These are phyloP conservation scores for Xylariaceae sp. DNA, from an alignment of 2,329 filamentous ascomycete species.

Conservation along the genomic window DNA sequence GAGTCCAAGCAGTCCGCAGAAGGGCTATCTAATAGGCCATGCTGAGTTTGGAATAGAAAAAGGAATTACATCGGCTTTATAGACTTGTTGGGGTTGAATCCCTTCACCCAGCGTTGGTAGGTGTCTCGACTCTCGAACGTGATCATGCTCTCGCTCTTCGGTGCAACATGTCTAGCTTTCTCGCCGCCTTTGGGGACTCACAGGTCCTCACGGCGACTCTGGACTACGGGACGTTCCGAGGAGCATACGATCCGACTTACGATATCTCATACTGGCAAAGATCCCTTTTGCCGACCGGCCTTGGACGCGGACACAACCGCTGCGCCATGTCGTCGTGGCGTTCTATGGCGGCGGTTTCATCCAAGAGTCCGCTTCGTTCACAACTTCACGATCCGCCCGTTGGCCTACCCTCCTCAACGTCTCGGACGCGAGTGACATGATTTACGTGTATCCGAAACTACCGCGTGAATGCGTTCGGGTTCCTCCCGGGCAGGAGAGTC, in stretches of 20 bases:
- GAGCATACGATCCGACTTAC: slow-evolving; percentile 47
- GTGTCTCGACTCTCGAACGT: too few relatives aligned
- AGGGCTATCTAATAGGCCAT: too few relatives aligned
- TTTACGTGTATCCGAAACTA: slow-evolving; percentile 47
- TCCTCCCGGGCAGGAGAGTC: slow-evolving; percentile 42
- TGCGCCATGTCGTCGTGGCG: slow-evolving; percentile 54
- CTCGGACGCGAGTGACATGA: slow-evolving; percentile 46
- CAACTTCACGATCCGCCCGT: slow-evolving; percentile 53
- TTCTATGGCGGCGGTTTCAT: slow-evolving; percentile 62
- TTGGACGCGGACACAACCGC: slow-evolving; percentile 43
- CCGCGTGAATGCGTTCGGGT: slow-evolving; percentile 54
- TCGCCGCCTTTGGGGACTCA: slow-evolving; percentile 4
- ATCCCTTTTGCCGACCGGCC: slow-evolving; percentile 59
- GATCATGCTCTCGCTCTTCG: background rate
- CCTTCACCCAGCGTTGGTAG: too few relatives aligned
- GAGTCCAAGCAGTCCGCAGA: too few relatives aligned
- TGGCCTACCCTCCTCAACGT: slow-evolving; percentile 57
- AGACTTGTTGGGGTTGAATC: too few relatives aligned
- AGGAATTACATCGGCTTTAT: too few relatives aligned
- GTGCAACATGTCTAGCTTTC: slow-evolving; percentile 6
- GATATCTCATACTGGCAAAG: slow-evolving; percentile 58
- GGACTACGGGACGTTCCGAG: slow-evolving; percentile 50
- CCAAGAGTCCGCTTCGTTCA: slow-evolving; percentile 51
- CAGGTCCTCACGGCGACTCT: slow-evolving; percentile 38
- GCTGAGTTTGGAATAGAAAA: too few relatives aligned